Evolutionary conservation across 768 basidiomycete genomes (phyloP).

Genomic region (Suillus clintonianus): DNA sequence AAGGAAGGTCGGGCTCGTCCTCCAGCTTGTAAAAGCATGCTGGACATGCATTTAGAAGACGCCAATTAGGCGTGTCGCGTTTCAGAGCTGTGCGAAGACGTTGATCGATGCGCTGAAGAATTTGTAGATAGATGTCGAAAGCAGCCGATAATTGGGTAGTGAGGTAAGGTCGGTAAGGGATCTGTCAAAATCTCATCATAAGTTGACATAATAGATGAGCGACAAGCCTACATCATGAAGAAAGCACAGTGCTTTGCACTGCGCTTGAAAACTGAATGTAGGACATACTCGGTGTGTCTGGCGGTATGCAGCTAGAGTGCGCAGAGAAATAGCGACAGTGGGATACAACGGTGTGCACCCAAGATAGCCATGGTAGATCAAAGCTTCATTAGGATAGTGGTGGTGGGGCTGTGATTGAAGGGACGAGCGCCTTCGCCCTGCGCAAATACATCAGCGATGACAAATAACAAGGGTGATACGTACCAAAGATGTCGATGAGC

Average conservation of each 20-base stretch:
- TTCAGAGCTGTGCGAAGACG: slow-evolving; percentile 7
- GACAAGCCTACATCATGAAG: not conserved
- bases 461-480: not conserved
- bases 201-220: not conserved
- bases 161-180: slow-evolving; percentile 1
- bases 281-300: not conserved
- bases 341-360: not conserved
- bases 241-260: slow-evolving; percentile 2
- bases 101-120: slow-evolving; percentile 3
- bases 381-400: not conserved
- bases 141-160: not conserved
- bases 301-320: not conserved
- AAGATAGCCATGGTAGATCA: slow-evolving; percentile 1
- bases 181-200: not conserved
- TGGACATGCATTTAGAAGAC: slow-evolving; percentile 8
- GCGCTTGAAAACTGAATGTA: not conserved
- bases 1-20: not conserved
- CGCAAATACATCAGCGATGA: not conserved
- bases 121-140: slow-evolving; percentile 11
- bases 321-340: not conserved
- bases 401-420: not conserved
- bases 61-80: slow-evolving; percentile 12
- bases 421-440: not conserved
- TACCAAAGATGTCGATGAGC: not conserved
- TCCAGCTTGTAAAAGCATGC: slow-evolving; percentile 7